Evolutionary conservation across 805 yeast genomes (phyloP).

Genomic region (Candida chauliodis): DNA sequence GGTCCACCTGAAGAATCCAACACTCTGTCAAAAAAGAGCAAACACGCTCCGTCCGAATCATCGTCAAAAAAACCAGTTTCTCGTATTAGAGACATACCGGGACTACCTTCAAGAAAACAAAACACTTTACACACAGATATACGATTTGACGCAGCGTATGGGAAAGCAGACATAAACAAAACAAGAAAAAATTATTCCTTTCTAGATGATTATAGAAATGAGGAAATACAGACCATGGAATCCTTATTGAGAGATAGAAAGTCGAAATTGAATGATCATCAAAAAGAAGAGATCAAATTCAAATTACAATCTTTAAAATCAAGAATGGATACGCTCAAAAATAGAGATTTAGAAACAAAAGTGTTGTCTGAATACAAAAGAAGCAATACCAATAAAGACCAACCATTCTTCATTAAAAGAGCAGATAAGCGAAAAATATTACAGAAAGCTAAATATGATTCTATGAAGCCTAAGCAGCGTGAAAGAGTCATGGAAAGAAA

Average conservation of each 20-base stretch:
- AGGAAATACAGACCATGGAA: slow-evolving; percentile 64
- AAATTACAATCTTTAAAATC: slow-evolving; percentile 63
- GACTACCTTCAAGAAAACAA: slow-evolving; percentile 44
- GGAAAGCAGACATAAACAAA: slow-evolving; percentile 67
- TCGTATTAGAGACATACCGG: slow-evolving; percentile 70
- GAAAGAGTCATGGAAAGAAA: slow-evolving; percentile 83
- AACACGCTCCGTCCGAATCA: slow-evolving; percentile 85
- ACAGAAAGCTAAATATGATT: slow-evolving; percentile 74
- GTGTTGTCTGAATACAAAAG: slow-evolving; percentile 60
- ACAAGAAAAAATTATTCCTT: slow-evolving; percentile 79
- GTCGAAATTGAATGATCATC: slow-evolving; percentile 39
- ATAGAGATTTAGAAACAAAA: slow-evolving; percentile 69
- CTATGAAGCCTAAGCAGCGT: slow-evolving; percentile 66
- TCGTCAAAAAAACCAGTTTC: slow-evolving; percentile 73
- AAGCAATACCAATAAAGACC: slow-evolving; percentile 45
- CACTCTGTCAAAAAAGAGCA: slow-evolving; percentile 40
- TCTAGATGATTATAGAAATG: slow-evolving; percentile 77
- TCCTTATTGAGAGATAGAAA: slow-evolving; percentile 52
- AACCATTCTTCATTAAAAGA: slow-evolving; percentile 59
- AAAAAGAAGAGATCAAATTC: slow-evolving; percentile 51
- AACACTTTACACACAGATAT: slow-evolving; percentile 67
- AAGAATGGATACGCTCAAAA: slow-evolving; percentile 62
- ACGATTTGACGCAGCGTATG: slow-evolving; percentile 86
- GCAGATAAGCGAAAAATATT: slow-evolving; percentile 70
- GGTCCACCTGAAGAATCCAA: slow-evolving; percentile 7